A percentile compares a stretch with the other conserved stretches of the same genome.
Conservation (phyloP, 768 basidiomycete species). For the Xerocomellus amylosporus region DNA sequence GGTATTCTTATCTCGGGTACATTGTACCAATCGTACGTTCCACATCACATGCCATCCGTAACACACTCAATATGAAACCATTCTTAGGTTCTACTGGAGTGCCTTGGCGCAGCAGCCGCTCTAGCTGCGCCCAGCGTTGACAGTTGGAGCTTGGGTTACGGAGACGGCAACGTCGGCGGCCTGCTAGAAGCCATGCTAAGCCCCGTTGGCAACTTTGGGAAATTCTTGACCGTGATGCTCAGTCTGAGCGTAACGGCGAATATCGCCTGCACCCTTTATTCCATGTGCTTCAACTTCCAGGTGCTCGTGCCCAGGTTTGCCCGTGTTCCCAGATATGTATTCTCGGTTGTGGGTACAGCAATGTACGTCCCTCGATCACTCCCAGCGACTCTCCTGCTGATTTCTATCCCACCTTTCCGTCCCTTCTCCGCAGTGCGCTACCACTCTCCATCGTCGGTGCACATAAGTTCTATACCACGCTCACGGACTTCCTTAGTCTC, state of each 20-base stretch:
- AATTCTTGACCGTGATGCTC: constrained; percentile 68
- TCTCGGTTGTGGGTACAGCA: constrained; percentile 61
- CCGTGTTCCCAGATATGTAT: constrained; percentile 64
- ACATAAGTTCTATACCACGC: constrained; percentile 57
- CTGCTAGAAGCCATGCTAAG: constrained; percentile 59
- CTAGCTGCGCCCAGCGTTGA: constrained; percentile 54
- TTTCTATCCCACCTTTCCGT: not conserved
- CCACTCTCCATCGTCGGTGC: constrained; percentile 70
- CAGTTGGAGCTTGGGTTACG: constrained; percentile 55
- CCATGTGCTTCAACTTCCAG: constrained; percentile 71
- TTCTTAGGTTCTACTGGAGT: constrained; percentile 39
- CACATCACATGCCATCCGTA: constrained; percentile 9
- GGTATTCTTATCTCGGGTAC: constrained; percentile 64
- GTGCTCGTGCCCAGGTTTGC: constrained; percentile 58
- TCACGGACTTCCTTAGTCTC: constrained; percentile 66
- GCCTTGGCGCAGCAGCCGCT: constrained; percentile 68
- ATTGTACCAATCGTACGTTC: constrained; percentile 54
- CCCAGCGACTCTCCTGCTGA: constrained; percentile 1
- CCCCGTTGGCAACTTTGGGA: constrained; percentile 64
- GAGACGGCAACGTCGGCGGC: constrained; percentile 59
- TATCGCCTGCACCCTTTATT: constrained; percentile 82
- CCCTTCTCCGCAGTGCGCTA: constrained; percentile 44
- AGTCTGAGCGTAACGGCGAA: constrained; percentile 78
- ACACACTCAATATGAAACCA: not conserved
- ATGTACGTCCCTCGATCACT: constrained; percentile 46